phyloP scores from a whole-genome alignment of 768 basidiomycete species.

The Russula brevipes region DNA sequence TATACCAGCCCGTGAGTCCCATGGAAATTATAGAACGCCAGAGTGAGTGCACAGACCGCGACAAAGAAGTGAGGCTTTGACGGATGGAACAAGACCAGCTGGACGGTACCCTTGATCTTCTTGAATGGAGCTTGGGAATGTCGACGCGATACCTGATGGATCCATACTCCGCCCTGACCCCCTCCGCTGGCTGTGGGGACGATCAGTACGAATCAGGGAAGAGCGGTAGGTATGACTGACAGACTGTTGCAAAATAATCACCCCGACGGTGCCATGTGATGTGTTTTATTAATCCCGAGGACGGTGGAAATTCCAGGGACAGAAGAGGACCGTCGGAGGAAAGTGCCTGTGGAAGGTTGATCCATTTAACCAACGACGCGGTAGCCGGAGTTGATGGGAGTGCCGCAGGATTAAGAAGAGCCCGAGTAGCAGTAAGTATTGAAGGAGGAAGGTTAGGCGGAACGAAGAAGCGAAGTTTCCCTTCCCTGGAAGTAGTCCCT shows the following conservation, averaged over 20 bases:
- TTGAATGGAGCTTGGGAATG: conserved; percentile 98
- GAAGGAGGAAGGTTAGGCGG: conserved; percentile 70
- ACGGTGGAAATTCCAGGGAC: conserved; percentile 54
- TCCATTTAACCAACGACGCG: conserved; percentile 70
- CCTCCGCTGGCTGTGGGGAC: conserved; percentile 50
- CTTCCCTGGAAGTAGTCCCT: conserved; percentile 51
- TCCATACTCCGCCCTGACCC: conserved; percentile 82
- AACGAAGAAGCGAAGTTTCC: conserved; percentile 69
- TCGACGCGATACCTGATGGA: conserved; percentile 89
- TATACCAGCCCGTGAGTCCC: conserved; percentile 30
- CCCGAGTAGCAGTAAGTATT: conserved; percentile 53
- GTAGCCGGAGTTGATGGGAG: conserved; percentile 52
- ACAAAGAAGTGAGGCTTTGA: conserved; percentile 94
- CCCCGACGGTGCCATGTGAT: conserved; percentile 91
- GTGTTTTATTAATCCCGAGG: conserved; percentile 70
- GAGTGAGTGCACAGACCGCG: conserved; percentile 56
- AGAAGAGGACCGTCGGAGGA: conserved; percentile 52
- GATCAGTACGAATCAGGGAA: conserved; percentile 2
- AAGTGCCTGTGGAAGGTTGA: conserved; percentile 40
- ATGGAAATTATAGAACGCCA: background rate
- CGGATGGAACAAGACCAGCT: conserved; percentile 93
- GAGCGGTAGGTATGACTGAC: conserved; percentile 49
- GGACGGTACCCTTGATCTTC: conserved; percentile 86
- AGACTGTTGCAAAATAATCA: conserved; percentile 92
- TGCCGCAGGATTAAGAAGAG: conserved; percentile 56